A percentile compares a stretch with the other conserved stretches of the same genome.
phyloP scores from a whole-genome alignment of 2,329 filamentous ascomycete genomes.

The Balansia obtecta region DNA sequence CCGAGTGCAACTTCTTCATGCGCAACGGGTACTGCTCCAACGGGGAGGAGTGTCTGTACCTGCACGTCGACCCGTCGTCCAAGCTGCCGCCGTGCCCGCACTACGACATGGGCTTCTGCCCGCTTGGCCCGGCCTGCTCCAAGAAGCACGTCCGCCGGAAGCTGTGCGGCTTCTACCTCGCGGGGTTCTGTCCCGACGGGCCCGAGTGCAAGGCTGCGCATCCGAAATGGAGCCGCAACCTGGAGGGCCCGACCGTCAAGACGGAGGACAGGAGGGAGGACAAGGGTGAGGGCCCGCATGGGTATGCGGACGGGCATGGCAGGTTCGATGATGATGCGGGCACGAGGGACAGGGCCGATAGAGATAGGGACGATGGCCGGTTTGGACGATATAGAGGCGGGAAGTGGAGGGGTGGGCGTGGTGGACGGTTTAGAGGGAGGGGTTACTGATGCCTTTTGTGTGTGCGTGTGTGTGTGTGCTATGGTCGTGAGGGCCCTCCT shows the following conservation, averaged over 20 bases:
- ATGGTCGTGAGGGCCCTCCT: neutral
- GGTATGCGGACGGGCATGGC: conserved; percentile 18
- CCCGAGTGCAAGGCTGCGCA: conserved; percentile 70
- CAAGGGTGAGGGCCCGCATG: conserved; percentile 10
- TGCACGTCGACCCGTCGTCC: conserved; percentile 75
- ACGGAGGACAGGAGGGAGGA: conserved; percentile 47
- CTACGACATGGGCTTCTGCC: conserved; percentile 92
- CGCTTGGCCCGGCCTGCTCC: conserved; percentile 72
- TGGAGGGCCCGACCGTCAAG: conserved; percentile 65
- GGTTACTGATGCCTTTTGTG: neutral
- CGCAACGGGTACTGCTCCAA: conserved; percentile 91
- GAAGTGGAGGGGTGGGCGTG: conserved; percentile 25
- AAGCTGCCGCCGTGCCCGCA: conserved; percentile 73
- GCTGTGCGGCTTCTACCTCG: conserved; percentile 75
- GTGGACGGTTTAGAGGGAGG: conserved; percentile 19
- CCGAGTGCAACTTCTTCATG: conserved; percentile 94
- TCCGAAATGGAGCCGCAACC: conserved; percentile 64
- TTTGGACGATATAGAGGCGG: conserved; percentile 21
- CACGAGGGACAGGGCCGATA: conserved; percentile 18
- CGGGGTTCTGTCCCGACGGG: conserved; percentile 86
- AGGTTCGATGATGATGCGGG: conserved; percentile 16
- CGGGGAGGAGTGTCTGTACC: conserved; percentile 89
- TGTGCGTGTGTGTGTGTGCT: neutral
- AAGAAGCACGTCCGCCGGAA: conserved; percentile 79
- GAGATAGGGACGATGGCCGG: conserved; percentile 22